These are phyloP conservation scores for Pseudogymnoascus sp. DNA, from an alignment of 2,329 filamentous ascomycete genomes.

Conservation along the genomic window DNA sequence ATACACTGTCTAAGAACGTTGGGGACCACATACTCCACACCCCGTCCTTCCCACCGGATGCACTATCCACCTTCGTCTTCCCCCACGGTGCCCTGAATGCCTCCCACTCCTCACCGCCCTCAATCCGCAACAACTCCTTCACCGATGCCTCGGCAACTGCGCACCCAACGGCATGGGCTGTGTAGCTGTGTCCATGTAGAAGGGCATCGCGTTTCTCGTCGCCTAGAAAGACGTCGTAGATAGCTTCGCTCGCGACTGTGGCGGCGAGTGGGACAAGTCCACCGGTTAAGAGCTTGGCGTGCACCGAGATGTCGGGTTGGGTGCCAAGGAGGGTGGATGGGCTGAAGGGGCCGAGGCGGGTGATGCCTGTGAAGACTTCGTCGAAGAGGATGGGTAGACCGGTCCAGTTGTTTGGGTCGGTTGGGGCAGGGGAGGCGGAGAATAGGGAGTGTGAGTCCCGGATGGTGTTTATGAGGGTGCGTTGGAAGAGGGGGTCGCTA, in stretches of 20 bases:
- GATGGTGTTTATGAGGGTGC: slow-evolving; percentile 60
- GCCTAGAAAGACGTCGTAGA: slow-evolving; percentile 67
- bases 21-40: slow-evolving; percentile 69
- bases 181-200: slow-evolving; percentile 82
- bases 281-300: slow-evolving; percentile 79
- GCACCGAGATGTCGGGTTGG: slow-evolving; percentile 68
- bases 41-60: slow-evolving; percentile 13
- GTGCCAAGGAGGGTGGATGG: slow-evolving; percentile 63
- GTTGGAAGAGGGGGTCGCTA: slow-evolving; percentile 76
- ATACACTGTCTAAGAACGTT: slow-evolving; percentile 53
- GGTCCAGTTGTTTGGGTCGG: slow-evolving; percentile 47
- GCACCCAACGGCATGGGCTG: slow-evolving; percentile 75
- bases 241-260: slow-evolving; percentile 66
- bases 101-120: slow-evolving; percentile 51
- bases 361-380: slow-evolving; percentile 82
- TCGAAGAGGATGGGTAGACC: slow-evolving; percentile 77
- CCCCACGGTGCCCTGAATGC: slow-evolving; percentile 47
- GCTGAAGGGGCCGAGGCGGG: slow-evolving; percentile 68
- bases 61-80: slow-evolving; percentile 12
- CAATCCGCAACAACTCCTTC: slow-evolving; percentile 52
- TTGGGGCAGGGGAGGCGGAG: slow-evolving; percentile 22
- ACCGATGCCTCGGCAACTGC: slow-evolving; percentile 68
- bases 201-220: slow-evolving; percentile 72
- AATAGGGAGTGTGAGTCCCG: slow-evolving; percentile 55
- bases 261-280: slow-evolving; percentile 71